Percentiles rank a stretch among this genome's conserved stretches.
phyloP scores from a whole-genome alignment of 306 rosid genomes.

The Vigna unguiculata region DNA sequence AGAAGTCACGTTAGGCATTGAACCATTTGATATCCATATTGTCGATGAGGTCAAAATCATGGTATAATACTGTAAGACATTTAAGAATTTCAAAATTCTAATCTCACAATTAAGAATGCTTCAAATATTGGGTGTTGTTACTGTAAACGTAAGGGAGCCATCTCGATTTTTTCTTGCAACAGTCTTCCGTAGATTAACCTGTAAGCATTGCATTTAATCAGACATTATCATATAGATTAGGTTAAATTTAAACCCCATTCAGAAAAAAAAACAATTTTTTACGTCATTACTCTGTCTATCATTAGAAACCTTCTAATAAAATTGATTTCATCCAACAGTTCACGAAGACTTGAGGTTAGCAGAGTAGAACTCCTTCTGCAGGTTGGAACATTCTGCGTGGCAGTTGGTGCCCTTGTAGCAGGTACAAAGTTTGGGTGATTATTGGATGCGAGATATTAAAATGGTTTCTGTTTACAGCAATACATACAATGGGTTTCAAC shows the following conservation, averaged over 20 bases:
- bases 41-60: conserved; percentile 14
- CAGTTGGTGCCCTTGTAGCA: conserved; percentile 90
- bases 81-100: conserved; percentile 19
- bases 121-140: conserved; percentile 35
- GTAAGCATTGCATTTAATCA: conserved; percentile 31
- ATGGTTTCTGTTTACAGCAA: too few species aligned
- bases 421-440: conserved; percentile 54
- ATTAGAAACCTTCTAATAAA: conserved; percentile 22
- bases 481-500: not conserved
- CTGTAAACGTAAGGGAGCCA: conserved; percentile 16
- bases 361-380: conserved; percentile 95
- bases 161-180: conserved; percentile 14
- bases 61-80: conserved; percentile 15
- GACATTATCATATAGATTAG: conserved; percentile 9
- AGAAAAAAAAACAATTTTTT: conserved; percentile 6
- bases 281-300: conserved; percentile 33
- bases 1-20: conserved; percentile 27
- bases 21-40: not conserved
- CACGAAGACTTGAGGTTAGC: conserved; percentile 98
- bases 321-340: conserved; percentile 62
- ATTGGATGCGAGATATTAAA: conserved; percentile 17
- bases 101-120: conserved; percentile 36
- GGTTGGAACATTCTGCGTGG: conserved; percentile 97
- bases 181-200: not conserved
- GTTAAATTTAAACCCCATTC: conserved; percentile 31